Conservation (phyloP, 257 asterid genomes). For the Nicotiana tomentosiformis region DNA sequence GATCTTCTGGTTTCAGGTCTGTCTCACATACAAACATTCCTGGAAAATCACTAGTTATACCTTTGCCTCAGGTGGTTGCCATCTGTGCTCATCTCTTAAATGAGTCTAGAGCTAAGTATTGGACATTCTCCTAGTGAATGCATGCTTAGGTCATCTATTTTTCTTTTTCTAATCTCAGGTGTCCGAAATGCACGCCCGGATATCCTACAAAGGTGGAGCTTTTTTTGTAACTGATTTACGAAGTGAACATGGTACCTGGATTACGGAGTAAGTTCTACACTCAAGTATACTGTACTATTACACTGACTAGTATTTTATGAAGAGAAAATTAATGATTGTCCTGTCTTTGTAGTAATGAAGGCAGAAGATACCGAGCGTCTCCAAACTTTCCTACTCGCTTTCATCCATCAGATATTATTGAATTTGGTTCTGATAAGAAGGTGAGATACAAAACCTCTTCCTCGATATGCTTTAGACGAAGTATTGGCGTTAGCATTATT, state of each 20-base stretch:
- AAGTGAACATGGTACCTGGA: conserved; percentile 84
- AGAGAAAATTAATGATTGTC: neutral
- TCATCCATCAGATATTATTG: conserved; percentile 67
- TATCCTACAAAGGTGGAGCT: conserved; percentile 66
- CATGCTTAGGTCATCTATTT: neutral
- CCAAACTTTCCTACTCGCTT: conserved; percentile 71
- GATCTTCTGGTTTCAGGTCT: conserved; percentile 40
- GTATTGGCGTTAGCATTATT: neutral
- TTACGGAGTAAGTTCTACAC: conserved; percentile 45
- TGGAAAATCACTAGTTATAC: conserved; percentile 48
- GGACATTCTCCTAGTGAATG: neutral
- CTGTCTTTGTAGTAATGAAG: conserved; percentile 55
- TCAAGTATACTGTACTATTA: neutral
- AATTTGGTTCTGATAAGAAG: conserved; percentile 75
- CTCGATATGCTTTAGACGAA: neutral
- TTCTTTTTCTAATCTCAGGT: conserved; percentile 30
- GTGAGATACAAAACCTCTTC: conserved; percentile 7
- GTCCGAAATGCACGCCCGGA: conserved; percentile 60
- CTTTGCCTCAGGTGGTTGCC: conserved; percentile 59
- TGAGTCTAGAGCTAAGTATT: neutral
- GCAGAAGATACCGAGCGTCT: conserved; percentile 45
- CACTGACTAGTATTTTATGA: neutral
- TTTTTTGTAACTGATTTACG: conserved; percentile 65
- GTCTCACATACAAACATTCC: conserved; percentile 41
- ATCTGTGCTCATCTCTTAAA: neutral